phyloP scores from a whole-genome alignment of 75 land plant species.

The Adiantum capillusveneris region DNA sequence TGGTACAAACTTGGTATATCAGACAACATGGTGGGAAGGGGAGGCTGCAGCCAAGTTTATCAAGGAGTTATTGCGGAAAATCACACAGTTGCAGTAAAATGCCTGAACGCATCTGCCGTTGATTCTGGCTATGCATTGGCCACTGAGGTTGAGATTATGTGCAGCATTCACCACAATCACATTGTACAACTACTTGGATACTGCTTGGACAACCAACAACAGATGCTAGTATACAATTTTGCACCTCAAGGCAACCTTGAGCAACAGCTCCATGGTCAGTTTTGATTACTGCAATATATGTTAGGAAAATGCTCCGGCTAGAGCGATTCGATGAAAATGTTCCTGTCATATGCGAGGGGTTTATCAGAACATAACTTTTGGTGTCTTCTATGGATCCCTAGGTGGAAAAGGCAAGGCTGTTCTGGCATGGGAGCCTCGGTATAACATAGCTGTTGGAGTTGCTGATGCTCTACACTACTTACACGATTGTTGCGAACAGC shows the following conservation, averaged over 20 bases:
- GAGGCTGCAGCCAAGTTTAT: slow-evolving; percentile 57
- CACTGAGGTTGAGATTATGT: slow-evolving; percentile 47
- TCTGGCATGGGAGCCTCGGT: slow-evolving; percentile 66
- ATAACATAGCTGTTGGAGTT: slow-evolving; percentile 72
- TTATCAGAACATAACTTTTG: not conserved
- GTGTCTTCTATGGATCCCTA: slow-evolving; percentile 3
- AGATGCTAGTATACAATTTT: slow-evolving; percentile 76
- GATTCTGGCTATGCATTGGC: slow-evolving; percentile 40
- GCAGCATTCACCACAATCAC: slow-evolving; percentile 29
- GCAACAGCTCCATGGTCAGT: slow-evolving; percentile 77
- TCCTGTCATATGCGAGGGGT: too few relatives aligned
- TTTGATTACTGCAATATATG: not conserved
- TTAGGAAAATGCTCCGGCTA: too few relatives aligned
- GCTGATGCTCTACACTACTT: slow-evolving; percentile 73
- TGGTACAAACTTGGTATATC: too few relatives aligned
- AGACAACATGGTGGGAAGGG: slow-evolving; percentile 84
- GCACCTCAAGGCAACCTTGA: slow-evolving; percentile 81
- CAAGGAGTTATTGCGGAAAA: slow-evolving; percentile 38
- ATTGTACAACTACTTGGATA: slow-evolving; percentile 51
- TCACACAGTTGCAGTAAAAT: slow-evolving; percentile 43
- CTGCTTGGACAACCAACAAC: slow-evolving; percentile 38
- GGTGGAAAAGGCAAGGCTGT: slow-evolving; percentile 35
- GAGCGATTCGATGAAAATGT: too few relatives aligned
- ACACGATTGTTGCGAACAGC: slow-evolving; percentile 34
- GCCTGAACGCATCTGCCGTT: slow-evolving; percentile 37